A percentile compares a stretch with the other conserved stretches of the same genome.
phyloP scores from a whole-genome alignment of 1,284 basidiomycete species.

The Ceratobasidium sp. region DNA sequence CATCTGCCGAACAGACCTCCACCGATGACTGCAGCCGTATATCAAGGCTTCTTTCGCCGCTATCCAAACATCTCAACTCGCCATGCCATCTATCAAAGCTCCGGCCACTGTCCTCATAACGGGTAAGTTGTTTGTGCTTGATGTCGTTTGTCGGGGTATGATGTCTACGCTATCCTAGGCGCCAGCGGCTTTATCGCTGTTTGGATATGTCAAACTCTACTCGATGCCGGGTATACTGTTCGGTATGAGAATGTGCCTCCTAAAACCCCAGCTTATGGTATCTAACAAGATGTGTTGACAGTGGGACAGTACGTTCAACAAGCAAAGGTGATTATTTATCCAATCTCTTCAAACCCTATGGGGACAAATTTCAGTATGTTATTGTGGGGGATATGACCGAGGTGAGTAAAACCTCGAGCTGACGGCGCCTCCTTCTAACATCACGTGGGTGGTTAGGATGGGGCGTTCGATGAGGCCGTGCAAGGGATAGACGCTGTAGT shows the following conservation, averaged over 20 bases:
- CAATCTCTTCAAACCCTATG: constrained; percentile 60
- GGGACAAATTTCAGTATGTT: constrained; percentile 63
- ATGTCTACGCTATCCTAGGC: not conserved
- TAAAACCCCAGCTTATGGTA: not conserved
- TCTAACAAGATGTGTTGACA: not conserved
- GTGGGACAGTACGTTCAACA: constrained; percentile 61
- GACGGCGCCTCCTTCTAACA: too few relatives aligned
- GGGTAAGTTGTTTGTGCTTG: not conserved
- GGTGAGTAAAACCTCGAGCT: constrained; percentile 30
- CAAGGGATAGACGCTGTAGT: constrained; percentile 55
- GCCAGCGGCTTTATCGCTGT: constrained; percentile 48
- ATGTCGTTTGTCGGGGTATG: not conserved
- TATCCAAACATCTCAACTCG: not conserved
- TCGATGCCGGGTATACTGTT: constrained; percentile 47
- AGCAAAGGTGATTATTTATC: constrained; percentile 61
- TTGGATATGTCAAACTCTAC: constrained; percentile 44
- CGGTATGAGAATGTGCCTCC: constrained; percentile 36
- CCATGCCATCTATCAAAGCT: constrained; percentile 46
- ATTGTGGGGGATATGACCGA: constrained; percentile 65
- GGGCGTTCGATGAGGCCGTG: constrained; percentile 58
- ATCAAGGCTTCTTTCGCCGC: not conserved
- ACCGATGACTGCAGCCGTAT: not conserved
- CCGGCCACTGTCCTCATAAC: constrained; percentile 50
- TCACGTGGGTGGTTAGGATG: constrained; percentile 26
- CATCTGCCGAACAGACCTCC: constrained; percentile 5